Evolutionary conservation across 2,329 filamentous ascomycete genomes (phyloP).

Genomic region (Fusarium chlamydosporum): DNA sequence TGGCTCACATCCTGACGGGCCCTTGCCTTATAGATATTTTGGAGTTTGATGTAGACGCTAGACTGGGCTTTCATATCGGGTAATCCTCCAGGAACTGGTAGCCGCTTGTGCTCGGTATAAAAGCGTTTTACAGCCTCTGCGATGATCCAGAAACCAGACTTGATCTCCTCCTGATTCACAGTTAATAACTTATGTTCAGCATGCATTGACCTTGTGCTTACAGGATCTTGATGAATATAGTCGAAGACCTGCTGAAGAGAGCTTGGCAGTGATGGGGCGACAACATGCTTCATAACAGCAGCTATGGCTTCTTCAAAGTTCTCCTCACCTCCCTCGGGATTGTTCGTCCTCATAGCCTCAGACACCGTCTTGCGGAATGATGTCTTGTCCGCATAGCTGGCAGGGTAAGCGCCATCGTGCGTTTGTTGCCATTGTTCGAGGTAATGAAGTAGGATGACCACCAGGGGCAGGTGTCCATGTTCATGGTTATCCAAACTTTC

Average conservation of each 20-base stretch:
- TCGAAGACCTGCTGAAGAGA: constrained; percentile 84
- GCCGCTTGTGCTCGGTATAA: constrained; percentile 76
- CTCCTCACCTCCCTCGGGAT: constrained; percentile 89
- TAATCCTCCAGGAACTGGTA: constrained; percentile 88
- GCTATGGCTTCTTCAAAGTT: constrained; percentile 95
- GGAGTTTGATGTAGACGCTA: constrained; percentile 87
- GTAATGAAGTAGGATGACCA: constrained; percentile 85
- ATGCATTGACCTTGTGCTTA: constrained; percentile 57
- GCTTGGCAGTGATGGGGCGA: constrained; percentile 74
- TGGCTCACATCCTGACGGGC: constrained; percentile 83
- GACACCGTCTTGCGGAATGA: constrained; percentile 82
- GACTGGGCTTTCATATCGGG: constrained; percentile 99
- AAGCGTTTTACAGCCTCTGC: constrained; percentile 84
- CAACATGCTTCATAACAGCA: constrained; percentile 90
- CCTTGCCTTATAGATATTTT: constrained; percentile 93
- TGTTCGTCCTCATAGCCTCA: constrained; percentile 76
- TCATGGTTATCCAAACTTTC: constrained; percentile 80
- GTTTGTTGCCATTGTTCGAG: constrained; percentile 82
- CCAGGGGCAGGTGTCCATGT: constrained; percentile 92
- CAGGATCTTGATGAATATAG: constrained; percentile 66
- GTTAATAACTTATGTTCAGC: constrained; percentile 14
- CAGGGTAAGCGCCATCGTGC: constrained; percentile 78
- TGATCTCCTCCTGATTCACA: constrained; percentile 58
- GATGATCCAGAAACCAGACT: constrained; percentile 87
- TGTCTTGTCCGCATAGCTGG: constrained; percentile 86